Evolutionary conservation across 1,284 basidiomycete species (phyloP).

Genomic region (Sporisorium scitamineum): DNA sequence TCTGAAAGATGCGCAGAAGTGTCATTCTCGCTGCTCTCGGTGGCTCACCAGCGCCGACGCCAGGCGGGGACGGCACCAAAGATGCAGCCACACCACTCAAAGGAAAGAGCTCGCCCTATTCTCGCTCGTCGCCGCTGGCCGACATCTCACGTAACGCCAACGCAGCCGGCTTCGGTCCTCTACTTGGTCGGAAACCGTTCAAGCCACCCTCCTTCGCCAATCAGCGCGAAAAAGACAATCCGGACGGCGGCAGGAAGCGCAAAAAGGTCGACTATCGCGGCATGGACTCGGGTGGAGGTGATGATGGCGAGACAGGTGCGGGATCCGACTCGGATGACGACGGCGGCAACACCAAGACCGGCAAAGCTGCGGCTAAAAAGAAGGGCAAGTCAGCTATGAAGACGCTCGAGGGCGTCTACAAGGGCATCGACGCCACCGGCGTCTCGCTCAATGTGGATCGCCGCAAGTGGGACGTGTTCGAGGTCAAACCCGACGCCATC

Average conservation of each 20-base stretch:
- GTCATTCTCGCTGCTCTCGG: constrained; percentile 47
- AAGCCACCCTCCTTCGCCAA: constrained; percentile 60
- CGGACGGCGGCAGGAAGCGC: constrained; percentile 54
- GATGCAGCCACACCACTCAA: constrained; percentile 16
- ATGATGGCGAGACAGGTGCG: constrained; percentile 49
- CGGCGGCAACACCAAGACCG: constrained; percentile 13
- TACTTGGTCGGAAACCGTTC: constrained; percentile 64
- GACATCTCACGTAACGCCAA: constrained; percentile 52
- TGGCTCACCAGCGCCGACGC: constrained; percentile 23
- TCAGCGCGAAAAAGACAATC: constrained; percentile 33
- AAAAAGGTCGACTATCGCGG: constrained; percentile 64
- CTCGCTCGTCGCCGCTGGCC: constrained; percentile 25
- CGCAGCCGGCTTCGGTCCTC: constrained; percentile 59
- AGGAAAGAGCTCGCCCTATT: constrained; percentile 22
- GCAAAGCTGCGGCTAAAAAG: constrained; percentile 34
- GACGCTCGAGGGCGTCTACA: constrained; percentile 64
- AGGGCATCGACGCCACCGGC: constrained; percentile 64
- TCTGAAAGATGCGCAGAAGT: constrained; percentile 33
- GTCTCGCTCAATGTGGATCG: constrained; percentile 64
- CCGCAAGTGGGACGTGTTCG: constrained; percentile 61
- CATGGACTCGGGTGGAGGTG: constrained; percentile 54
- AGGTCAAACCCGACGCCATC: constrained; percentile 59
- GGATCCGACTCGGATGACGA: constrained; percentile 36
- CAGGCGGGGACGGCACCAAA: constrained; percentile 18
- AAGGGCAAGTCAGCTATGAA: constrained; percentile 43